Base-by-base conservation (phyloP, 345 rosid genomes). In the Syzygium aromaticum region DNA sequence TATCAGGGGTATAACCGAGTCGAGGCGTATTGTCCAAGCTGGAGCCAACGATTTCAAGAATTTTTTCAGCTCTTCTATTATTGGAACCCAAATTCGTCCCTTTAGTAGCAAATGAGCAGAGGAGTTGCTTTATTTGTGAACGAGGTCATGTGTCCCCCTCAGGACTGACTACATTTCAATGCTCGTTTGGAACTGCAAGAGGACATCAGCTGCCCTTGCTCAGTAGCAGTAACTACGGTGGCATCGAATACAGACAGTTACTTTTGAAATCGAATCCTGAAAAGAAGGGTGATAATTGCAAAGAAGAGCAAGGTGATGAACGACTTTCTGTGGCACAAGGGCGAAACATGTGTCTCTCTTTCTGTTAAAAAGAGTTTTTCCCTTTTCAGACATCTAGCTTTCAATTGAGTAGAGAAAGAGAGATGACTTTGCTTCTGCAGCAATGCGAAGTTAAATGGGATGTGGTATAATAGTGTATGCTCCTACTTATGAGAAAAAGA, bases 181-280 rank as follows among this genome's bases (percentile, higher is more conserved):
- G 99, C 95, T 98, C 86, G 99, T 98, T 63, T 98, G 99, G 99
- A 96, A 95, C 94, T 98, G 96, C 89, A 98, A 96, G 88, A 91
- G 98, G 91, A 98, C 96, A 94, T 89, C 97, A 93, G 89, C 91
- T 93, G 87, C 93, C 98, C 84, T 89, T 94, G 88, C 52, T 92
- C 33, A 88, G 84, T 84, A 63, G 86, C 56, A 67, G 85, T 21
- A 86, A 25, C 67, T 85, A 85, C 85, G 25, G 61, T 40, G 91
- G 86, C 38, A 33, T 33, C 38, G 38, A 33, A 33, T 33, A 3
- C 38, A 33, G 38, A 33, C 38, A 33, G 38, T 33, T 33, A 33
- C 38, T 33, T 33, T 33, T 33, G 38, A 33, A 33, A 33, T 33
- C 38, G 38, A 33, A 33, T 33, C 38, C 38, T 33, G 38, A 33